Evolutionary conservation across 306 rosid genomes (phyloP).

Genomic region (Fragaria nilgerrensis): DNA sequence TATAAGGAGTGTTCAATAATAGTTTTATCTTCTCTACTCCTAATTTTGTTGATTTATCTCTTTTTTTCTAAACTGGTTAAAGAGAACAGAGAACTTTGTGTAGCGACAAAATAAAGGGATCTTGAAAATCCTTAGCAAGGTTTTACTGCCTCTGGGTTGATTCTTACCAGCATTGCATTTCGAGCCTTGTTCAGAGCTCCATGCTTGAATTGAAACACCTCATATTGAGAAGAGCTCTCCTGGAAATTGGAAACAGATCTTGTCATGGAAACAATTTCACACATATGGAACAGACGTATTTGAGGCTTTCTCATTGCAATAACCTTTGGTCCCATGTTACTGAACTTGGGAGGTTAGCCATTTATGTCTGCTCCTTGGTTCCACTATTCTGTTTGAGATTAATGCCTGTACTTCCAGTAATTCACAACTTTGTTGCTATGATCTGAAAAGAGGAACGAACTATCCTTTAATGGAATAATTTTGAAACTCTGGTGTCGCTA

Average conservation of each 20-base stretch:
- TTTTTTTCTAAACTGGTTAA: neutral
- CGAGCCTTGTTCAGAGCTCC: neutral
- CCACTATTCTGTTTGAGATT: neutral
- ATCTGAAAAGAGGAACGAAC: conserved; percentile 6
- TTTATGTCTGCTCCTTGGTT: conserved; percentile 1
- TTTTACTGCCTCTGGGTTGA: neutral
- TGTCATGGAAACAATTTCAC: neutral
- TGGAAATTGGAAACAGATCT: conserved; percentile 4
- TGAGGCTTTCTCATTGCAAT: conserved; percentile 1
- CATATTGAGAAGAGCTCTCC: conserved; percentile 11
- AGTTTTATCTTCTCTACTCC: neutral
- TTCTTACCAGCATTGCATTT: conserved; percentile 8
- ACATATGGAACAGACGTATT: conserved; percentile 1
- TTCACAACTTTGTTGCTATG: neutral
- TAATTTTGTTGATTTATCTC: neutral
- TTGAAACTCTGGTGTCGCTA: neutral
- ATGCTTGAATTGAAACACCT: conserved; percentile 2
- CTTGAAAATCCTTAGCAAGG: neutral
- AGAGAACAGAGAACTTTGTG: neutral
- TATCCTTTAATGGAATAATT: conserved; percentile 11
- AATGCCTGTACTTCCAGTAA: conserved; percentile 4
- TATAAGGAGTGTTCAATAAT: neutral
- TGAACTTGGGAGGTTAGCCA: neutral
- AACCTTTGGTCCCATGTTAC: conserved; percentile 4
- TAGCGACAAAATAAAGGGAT: neutral